These are phyloP conservation scores for Pythium phragmitis DNA, from an alignment of 352 stramenopile species.

Conservation along the genomic window DNA sequence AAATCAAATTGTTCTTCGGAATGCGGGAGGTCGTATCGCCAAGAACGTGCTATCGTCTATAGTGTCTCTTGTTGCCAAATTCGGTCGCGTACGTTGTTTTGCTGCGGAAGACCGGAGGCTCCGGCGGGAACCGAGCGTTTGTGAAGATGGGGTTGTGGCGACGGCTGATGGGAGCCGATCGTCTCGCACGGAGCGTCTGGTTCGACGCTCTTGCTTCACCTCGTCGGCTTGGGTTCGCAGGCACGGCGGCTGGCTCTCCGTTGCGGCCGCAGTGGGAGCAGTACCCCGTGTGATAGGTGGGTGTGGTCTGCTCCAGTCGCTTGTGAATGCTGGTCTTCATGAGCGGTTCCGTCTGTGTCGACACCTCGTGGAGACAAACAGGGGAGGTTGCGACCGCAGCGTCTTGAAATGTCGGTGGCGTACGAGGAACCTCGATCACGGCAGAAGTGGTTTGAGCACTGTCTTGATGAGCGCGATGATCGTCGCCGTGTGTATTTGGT, in stretches of 20 bases:
- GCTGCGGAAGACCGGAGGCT: constrained; percentile 37
- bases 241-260: background rate
- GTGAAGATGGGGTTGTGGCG: constrained; percentile 48
- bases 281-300: background rate
- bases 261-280: constrained; percentile 17
- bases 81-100: constrained; percentile 42
- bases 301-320: background rate
- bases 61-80: constrained; percentile 20
- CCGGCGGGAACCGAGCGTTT: constrained; percentile 47
- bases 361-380: background rate
- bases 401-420: background rate
- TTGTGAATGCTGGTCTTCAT: background rate
- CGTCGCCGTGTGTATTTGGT: background rate
- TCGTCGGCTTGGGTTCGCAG: background rate
- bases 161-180: background rate
- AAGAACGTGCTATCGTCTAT: constrained; percentile 11
- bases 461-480: background rate
- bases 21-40: background rate
- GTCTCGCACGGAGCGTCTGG: background rate
- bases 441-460: background rate
- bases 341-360: constrained; percentile 16
- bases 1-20: background rate
- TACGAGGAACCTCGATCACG: background rate
- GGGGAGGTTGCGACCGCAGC: constrained; percentile 1
- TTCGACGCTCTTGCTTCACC: background rate